phyloP scores from a whole-genome alignment of 2,329 filamentous ascomycete species.

The Colletotrichum zoysiae region DNA sequence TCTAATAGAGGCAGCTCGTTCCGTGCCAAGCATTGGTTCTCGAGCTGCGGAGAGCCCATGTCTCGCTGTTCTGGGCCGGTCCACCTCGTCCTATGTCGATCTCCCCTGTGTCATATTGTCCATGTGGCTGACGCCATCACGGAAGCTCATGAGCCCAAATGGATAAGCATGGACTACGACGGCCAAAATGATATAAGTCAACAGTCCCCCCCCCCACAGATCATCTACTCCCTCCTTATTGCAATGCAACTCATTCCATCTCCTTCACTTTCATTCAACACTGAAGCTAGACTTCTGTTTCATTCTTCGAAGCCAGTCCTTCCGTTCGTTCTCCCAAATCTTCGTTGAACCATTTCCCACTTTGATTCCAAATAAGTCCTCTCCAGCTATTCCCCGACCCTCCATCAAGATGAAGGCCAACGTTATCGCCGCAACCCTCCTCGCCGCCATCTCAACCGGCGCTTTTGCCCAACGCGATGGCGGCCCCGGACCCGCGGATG shows the following conservation, averaged over 20 bases:
- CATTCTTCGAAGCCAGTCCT: conserved; percentile 33
- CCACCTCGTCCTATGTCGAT: conserved; percentile 17
- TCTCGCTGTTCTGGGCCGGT: conserved; percentile 21
- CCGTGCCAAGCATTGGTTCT: conserved; percentile 6
- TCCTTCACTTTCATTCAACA: conserved; percentile 36
- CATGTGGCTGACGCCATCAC: conserved; percentile 26
- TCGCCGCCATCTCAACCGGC: conserved; percentile 36
- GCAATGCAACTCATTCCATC: conserved; percentile 9
- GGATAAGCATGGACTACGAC: not conserved
- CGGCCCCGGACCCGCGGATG: not conserved
- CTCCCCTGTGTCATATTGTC: conserved; percentile 5
- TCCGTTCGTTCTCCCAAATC: conserved; percentile 27
- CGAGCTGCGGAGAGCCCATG: conserved; percentile 27
- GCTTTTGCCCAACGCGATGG: conserved; percentile 23
- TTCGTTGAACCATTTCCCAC: not conserved
- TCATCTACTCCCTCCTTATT: not conserved
- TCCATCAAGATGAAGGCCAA: conserved; percentile 37
- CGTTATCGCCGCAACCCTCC: conserved; percentile 33
- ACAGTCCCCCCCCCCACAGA: conserved; percentile 1
- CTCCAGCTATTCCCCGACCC: not conserved
- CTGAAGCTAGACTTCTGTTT: conserved; percentile 41
- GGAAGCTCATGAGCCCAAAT: conserved; percentile 14
- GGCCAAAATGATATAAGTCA: conserved; percentile 31
- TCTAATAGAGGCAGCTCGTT: conserved; percentile 25
- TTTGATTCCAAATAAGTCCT: not conserved